phyloP scores from a whole-genome alignment of 495 filamentous ascomycete genomes.

The Aspergillus ostianus region DNA sequence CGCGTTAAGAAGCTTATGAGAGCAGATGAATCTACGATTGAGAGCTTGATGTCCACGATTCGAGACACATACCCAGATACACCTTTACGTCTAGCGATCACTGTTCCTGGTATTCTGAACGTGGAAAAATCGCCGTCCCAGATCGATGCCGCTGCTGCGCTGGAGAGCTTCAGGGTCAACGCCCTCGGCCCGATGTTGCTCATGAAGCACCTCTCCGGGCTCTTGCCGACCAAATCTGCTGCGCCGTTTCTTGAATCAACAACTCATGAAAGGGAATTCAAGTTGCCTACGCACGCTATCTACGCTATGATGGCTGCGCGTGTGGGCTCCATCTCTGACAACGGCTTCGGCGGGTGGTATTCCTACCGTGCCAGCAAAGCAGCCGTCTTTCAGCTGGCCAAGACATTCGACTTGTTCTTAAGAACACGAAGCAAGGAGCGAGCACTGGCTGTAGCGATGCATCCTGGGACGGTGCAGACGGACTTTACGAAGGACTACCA shows the following conservation, averaged over 20 bases:
- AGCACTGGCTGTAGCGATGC: conserved; percentile 66
- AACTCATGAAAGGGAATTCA: conserved; percentile 2
- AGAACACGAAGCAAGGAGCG: conserved; percentile 49
- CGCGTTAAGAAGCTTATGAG: not conserved
- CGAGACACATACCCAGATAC: conserved; percentile 47
- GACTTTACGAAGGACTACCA: conserved; percentile 71
- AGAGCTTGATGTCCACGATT: conserved; percentile 34
- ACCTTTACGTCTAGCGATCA: conserved; percentile 67
- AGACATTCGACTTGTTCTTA: conserved; percentile 72
- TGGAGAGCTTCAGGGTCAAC: conserved; percentile 66
- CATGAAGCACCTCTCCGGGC: conserved; percentile 67
- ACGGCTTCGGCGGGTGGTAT: conserved; percentile 70
- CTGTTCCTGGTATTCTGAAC: conserved; percentile 68
- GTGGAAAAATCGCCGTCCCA: conserved; percentile 70
- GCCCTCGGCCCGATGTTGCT: conserved; percentile 70
- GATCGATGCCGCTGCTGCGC: conserved; percentile 54
- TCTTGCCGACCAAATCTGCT: conserved; percentile 57
- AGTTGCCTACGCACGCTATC: conserved; percentile 49
- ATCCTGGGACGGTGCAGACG: conserved; percentile 82
- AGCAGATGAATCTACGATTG: conserved; percentile 41
- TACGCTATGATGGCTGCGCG: conserved; percentile 73
- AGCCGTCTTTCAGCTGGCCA: conserved; percentile 65
- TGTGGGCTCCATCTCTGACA: conserved; percentile 72
- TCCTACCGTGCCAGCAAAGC: conserved; percentile 74
- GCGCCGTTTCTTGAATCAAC: conserved; percentile 19